Evolutionary conservation across 2,329 filamentous ascomycete species (phyloP).

Genomic region (Monilinia aucupariae): DNA sequence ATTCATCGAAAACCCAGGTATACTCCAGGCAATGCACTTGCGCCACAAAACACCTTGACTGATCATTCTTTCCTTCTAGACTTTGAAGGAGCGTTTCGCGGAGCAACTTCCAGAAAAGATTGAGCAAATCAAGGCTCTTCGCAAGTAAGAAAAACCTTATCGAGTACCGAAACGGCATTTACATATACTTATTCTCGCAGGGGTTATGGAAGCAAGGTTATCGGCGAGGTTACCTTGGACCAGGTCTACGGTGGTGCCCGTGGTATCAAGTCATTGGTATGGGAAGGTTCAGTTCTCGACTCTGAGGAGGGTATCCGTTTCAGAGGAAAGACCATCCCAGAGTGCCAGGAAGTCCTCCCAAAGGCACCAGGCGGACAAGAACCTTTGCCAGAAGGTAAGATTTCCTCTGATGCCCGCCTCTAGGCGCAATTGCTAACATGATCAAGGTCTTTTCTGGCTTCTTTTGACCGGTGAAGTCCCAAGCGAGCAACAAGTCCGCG

Average conservation of each 20-base stretch:
- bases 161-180: not conserved
- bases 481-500: slow-evolving; percentile 95
- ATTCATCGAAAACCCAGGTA: slow-evolving; percentile 90
- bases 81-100: slow-evolving; percentile 96
- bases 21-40: slow-evolving; percentile 32
- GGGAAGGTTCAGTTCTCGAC: slow-evolving; percentile 98
- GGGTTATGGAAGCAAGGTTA: slow-evolving; percentile 89
- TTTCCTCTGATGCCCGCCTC: not conserved
- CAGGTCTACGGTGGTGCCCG: slow-evolving; percentile 99
- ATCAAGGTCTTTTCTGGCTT: slow-evolving; percentile 92
- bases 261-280: slow-evolving; percentile 97
- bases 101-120: slow-evolving; percentile 93
- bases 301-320: slow-evolving; percentile 99
- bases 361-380: slow-evolving; percentile 95
- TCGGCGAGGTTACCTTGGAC: slow-evolving; percentile 97
- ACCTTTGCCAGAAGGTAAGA: slow-evolving; percentile 83
- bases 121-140: slow-evolving; percentile 97
- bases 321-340: slow-evolving; percentile 97
- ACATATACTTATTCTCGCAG: slow-evolving; percentile 43
- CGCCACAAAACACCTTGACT: slow-evolving; percentile 23
- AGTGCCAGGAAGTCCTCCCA: slow-evolving; percentile 95
- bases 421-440: slow-evolving; percentile 13
- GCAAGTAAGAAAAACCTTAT: slow-evolving; percentile 63
- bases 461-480: slow-evolving; percentile 97
- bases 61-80: slow-evolving; percentile 47